Conservation (phyloP, 768 basidiomycete genomes). For the Rhizopogon vesiculosus region DNA sequence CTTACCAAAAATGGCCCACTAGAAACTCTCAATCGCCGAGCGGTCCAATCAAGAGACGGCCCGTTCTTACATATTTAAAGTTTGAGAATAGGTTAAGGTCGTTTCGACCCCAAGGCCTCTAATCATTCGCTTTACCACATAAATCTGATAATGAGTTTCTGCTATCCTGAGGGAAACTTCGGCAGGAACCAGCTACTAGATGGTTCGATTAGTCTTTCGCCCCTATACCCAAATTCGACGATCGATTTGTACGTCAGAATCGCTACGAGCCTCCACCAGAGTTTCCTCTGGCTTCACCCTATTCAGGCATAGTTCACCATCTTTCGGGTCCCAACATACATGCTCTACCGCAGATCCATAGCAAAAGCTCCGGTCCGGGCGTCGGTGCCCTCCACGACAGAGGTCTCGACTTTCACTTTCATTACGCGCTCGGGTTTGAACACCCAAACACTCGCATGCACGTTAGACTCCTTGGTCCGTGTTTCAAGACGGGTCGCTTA, state of each 20-base stretch:
- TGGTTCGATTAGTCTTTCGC: conserved; percentile 96
- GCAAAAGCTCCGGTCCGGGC: conserved; percentile 71
- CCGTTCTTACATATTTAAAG: conserved; percentile 61
- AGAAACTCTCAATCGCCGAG: conserved; percentile 60
- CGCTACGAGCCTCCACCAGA: conserved; percentile 94
- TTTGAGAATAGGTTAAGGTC: conserved; percentile 83
- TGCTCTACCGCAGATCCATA: conserved; percentile 77
- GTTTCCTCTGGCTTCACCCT: conserved; percentile 94
- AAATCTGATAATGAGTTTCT: conserved; percentile 58
- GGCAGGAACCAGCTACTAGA: conserved; percentile 91
- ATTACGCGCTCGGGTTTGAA: conserved; percentile 61
- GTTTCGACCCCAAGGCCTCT: conserved; percentile 87
- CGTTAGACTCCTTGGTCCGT: conserved; percentile 87
- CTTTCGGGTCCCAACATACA: conserved; percentile 86
- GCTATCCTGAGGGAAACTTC: conserved; percentile 82
- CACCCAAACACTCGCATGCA: conserved; percentile 77
- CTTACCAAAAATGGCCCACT: conserved; percentile 74
- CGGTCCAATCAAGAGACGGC: conserved; percentile 46
- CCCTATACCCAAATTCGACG: conserved; percentile 94
- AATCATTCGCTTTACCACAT: conserved; percentile 85
- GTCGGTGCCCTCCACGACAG: conserved; percentile 65
- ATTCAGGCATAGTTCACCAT: conserved; percentile 89
- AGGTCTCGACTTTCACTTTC: conserved; percentile 69
- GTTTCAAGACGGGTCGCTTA: conserved; percentile 81
- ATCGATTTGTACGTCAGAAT: conserved; percentile 97